These are phyloP conservation scores for Fraxinus quadrangulata DNA, from an alignment of 257 asterid species.

Conservation along the genomic window DNA sequence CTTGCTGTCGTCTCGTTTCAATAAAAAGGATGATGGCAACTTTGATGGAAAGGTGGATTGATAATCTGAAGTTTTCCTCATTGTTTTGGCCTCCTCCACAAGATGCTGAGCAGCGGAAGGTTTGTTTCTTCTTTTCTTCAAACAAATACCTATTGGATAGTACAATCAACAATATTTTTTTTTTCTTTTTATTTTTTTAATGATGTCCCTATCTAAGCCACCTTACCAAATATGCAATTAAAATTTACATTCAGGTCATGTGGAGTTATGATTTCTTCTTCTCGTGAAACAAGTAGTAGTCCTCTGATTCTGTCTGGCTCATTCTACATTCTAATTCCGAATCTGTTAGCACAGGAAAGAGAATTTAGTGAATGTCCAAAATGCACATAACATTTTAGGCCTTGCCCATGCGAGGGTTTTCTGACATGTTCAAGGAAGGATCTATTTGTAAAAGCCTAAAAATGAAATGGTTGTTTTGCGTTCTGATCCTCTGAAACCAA, in stretches of 20 bases:
- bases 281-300: background rate
- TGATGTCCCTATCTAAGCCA: background rate
- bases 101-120: constrained; percentile 86
- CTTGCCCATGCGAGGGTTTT: background rate
- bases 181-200: background rate
- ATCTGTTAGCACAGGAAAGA: background rate
- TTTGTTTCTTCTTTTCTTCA: constrained; percentile 25
- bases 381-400: background rate
- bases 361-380: background rate
- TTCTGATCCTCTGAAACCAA: constrained; percentile 1
- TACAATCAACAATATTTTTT: background rate
- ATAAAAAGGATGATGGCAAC: constrained; percentile 66
- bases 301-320: background rate
- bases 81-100: constrained; percentile 95
- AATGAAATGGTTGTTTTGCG: background rate
- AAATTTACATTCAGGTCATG: background rate
- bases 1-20: constrained; percentile 37
- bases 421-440: background rate
- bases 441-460: background rate
- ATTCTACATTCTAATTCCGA: background rate
- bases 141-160: background rate
- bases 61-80: constrained; percentile 85
- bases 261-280: background rate
- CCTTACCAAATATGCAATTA: background rate
- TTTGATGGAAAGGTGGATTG: constrained; percentile 85